These are phyloP conservation scores for Leishmania tropica DNA, from an alignment of 208 protist genomes.

Conservation along the genomic window DNA sequence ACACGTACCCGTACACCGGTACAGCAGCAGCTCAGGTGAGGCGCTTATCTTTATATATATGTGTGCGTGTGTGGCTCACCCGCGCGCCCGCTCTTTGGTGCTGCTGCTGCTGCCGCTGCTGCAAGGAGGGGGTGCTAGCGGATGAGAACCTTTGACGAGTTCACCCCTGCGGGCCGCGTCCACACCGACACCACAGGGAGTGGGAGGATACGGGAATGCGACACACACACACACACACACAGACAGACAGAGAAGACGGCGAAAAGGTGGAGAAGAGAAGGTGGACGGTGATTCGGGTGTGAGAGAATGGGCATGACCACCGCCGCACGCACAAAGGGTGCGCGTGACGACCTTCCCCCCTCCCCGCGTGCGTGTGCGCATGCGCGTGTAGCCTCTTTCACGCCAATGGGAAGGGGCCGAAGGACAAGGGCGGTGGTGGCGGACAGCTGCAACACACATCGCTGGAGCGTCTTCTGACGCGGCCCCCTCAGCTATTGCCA, in stretches of 20 bases:
- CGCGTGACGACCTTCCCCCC: too few relatives aligned
- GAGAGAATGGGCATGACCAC: not conserved
- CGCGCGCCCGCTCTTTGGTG: not conserved
- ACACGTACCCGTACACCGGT: not conserved
- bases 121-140: not conserved
- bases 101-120: not conserved
- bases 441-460: not conserved
- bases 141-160: slow-evolving; percentile 4
- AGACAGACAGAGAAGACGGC: not conserved
- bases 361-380: too few relatives aligned
- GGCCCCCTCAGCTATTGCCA: too few relatives aligned
- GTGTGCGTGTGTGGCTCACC: not conserved
- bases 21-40: not conserved
- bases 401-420: not conserved
- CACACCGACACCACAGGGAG: not conserved
- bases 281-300: not conserved
- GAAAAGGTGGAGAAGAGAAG: not conserved
- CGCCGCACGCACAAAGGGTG: not conserved
- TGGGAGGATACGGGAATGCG: not conserved
- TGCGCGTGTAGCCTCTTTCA: too few relatives aligned
- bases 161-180: not conserved
- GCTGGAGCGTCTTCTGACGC: not conserved
- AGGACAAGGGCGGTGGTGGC: not conserved
- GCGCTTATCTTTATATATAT: not conserved
- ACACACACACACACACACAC: not conserved